Evolutionary conservation across 495 filamentous ascomycete species (phyloP), one percentile per base, ranked within the genome.

Genomic region (Talaromyces nanjingensis): DNA sequence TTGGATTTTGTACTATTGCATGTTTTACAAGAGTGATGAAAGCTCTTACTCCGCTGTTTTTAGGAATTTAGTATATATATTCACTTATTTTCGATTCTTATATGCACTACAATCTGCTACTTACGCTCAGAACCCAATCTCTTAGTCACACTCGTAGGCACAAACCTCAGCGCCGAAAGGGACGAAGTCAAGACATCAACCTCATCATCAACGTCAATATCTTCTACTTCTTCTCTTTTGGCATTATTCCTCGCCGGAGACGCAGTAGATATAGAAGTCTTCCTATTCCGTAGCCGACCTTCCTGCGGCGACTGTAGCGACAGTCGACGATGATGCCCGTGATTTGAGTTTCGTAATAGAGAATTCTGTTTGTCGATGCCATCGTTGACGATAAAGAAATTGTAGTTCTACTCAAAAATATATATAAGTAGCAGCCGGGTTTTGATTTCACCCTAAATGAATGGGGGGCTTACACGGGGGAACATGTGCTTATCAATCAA

Each of bases 401-500:
- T 93, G 71, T 93, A 98, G 64, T 90, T 89, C 81, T 86, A 58
- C 49, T 54, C 33, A 65, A 49, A 53, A 22, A 27, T 1, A 42
- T 3, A 52, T 29, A 22, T 60, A 60, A 45, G 22, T 42, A 29
- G 56, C 56, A 55, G 52, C 24, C 52, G 14, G 27, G 24, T 54
- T 24, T 20, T 24, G 16, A 14, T 55, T 55, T 29, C 22, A 24
- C 52, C 29, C 3, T 55, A n/a, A 27, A n/a, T 1, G 37, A 24
- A 49, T 27, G 33, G 6, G 18, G 20, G 18, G 60, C 68, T 67
- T 75, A 84, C 84, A 76, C 85, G 87, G 5, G 93, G 94, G 73
- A 94, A 98, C 79, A 89, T 85, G 69, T 98, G 94, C 75, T 97
- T 97, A 73, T 96, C 93, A 64, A 93, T 90, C 25, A 96, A 76